Conservation (phyloP, 805 yeast species). For the Zygoascus biomembranicola region DNA sequence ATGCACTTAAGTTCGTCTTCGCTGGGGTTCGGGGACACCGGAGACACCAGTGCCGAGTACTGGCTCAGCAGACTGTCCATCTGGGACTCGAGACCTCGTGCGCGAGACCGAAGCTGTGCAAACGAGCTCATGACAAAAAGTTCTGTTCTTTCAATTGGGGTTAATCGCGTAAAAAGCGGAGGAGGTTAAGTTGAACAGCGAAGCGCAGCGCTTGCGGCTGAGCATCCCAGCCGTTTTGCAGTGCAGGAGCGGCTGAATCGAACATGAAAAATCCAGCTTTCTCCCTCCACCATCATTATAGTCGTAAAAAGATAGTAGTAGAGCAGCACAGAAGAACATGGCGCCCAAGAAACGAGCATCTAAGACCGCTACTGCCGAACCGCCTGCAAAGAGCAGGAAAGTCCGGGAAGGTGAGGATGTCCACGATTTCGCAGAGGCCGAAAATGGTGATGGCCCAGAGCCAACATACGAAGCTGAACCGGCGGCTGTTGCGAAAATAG, state of each 20-base stretch:
- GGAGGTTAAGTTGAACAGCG: too few relatives aligned
- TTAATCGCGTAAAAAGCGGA: too few relatives aligned
- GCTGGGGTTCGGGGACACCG: conserved; percentile 41
- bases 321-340: not conserved
- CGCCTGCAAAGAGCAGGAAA: conserved; percentile 1
- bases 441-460: not conserved
- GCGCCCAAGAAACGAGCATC: conserved; percentile 4
- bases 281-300: too few relatives aligned
- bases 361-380: not conserved
- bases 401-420: not conserved
- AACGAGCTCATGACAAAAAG: conserved; percentile 36
- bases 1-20: conserved; percentile 41
- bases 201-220: too few relatives aligned
- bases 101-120: conserved; percentile 59
- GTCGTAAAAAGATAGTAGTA: too few relatives aligned
- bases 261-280: too few relatives aligned
- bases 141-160: too few relatives aligned
- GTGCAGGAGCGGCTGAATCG: too few relatives aligned
- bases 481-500: not conserved
- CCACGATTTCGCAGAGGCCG: not conserved
- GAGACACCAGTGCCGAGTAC: conserved; percentile 47
- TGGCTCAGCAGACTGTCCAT: conserved; percentile 45
- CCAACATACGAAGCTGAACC: not conserved
- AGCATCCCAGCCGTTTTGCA: too few relatives aligned
- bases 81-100: conserved; percentile 62